Conservation (phyloP, 2,329 filamentous ascomycete species). For the Neofusicoccum sp. region DNA sequence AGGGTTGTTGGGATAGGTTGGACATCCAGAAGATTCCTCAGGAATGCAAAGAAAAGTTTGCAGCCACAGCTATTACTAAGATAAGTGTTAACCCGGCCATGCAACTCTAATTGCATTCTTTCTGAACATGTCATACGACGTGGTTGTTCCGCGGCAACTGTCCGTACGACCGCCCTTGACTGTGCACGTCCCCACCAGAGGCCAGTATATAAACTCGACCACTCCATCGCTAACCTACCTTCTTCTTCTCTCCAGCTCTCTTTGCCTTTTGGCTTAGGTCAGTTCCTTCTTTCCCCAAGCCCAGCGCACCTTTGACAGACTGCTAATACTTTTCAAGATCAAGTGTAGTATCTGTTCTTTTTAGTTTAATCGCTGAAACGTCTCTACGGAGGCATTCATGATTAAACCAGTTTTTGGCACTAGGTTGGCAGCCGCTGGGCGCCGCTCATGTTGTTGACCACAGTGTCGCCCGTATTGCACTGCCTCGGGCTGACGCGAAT, state of each 20-base stretch:
- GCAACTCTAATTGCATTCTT: too few species aligned
- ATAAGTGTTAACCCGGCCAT: too few species aligned
- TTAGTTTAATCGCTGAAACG: constrained; percentile 6
- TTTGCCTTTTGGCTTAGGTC: constrained; percentile 8
- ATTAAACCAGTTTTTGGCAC: constrained; percentile 3
- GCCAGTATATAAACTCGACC: neutral
- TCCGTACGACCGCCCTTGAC: too few species aligned
- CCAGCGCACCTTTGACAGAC: too few species aligned
- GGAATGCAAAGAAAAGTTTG: too few species aligned
- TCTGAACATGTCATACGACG: too few species aligned
- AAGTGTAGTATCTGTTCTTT: constrained; percentile 8
- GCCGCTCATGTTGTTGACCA: neutral
- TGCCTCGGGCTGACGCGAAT: neutral
- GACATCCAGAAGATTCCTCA: too few species aligned
- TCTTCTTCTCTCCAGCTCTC: constrained; percentile 1
- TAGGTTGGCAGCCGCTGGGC: neutral
- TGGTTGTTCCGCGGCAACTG: too few species aligned
- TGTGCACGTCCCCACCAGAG: too few species aligned
- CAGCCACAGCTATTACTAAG: too few species aligned
- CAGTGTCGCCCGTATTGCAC: constrained; percentile 6
- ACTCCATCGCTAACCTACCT: neutral
- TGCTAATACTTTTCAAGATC: neutral
- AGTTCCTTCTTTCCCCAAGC: too few species aligned
- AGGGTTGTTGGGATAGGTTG: too few species aligned
- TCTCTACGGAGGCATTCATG: neutral